Conservation (phyloP, 1,139 yeast genomes). For the Pichiaceae sp. region DNA sequence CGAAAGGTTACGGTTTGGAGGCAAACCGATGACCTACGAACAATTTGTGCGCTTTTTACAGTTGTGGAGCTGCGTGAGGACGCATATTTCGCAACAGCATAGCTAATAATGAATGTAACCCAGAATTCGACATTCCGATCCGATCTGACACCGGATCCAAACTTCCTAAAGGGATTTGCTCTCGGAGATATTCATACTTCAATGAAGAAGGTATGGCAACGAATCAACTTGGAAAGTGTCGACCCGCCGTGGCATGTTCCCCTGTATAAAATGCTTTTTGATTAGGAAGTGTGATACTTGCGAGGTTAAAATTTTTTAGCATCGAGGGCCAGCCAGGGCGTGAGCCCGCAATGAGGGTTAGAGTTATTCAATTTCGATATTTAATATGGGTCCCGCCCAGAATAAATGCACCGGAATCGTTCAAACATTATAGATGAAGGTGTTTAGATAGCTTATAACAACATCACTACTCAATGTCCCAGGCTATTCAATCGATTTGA, state of each 20-base stretch:
- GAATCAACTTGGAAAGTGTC: constrained; percentile 55
- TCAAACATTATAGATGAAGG: too few relatives aligned
- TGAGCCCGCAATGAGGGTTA: background rate
- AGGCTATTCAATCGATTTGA: too few relatives aligned
- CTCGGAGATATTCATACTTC: constrained; percentile 37
- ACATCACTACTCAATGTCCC: too few relatives aligned
- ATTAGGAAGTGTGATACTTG: constrained; percentile 30
- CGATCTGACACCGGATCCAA: constrained; percentile 41
- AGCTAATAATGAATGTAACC: constrained; percentile 33
- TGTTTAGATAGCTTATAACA: too few relatives aligned
- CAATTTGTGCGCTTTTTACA: constrained; percentile 56
- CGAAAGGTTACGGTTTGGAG: constrained; percentile 65
- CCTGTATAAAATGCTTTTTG: constrained; percentile 46
- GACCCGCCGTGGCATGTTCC: constrained; percentile 64
- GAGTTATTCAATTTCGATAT: too few relatives aligned
- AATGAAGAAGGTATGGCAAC: constrained; percentile 46
- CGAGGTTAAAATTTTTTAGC: background rate
- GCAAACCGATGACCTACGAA: constrained; percentile 46
- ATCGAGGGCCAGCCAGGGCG: background rate
- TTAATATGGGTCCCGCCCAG: too few relatives aligned
- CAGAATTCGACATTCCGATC: constrained; percentile 54
- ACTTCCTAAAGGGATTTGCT: constrained; percentile 50
- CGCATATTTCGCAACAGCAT: background rate
- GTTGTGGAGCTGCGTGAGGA: constrained; percentile 19
- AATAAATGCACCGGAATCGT: too few relatives aligned